Evolutionary conservation across 768 basidiomycete genomes (phyloP).

Genomic region (Lactarius tabidus): DNA sequence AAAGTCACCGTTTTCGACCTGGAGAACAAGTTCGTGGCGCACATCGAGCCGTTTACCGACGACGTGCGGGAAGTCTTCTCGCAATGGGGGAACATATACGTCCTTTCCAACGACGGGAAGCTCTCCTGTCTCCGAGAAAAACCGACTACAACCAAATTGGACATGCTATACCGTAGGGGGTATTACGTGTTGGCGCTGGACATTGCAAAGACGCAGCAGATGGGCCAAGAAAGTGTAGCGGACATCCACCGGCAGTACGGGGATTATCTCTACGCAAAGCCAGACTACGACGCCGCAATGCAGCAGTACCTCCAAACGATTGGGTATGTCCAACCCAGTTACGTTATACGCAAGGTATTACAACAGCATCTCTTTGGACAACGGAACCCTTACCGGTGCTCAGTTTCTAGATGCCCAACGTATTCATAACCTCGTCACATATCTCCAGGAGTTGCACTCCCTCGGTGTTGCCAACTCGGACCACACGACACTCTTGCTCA

Average conservation of each 20-base stretch:
- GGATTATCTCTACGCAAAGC: constrained; percentile 85
- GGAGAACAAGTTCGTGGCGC: constrained; percentile 87
- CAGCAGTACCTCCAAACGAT: constrained; percentile 88
- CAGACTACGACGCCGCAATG: constrained; percentile 93
- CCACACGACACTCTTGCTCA: constrained; percentile 93
- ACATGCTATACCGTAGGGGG: constrained; percentile 76
- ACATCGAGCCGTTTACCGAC: constrained; percentile 72
- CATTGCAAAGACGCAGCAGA: constrained; percentile 72
- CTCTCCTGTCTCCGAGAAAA: constrained; percentile 70
- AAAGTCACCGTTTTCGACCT: constrained; percentile 86
- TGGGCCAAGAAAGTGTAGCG: constrained; percentile 70
- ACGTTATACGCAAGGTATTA: constrained; percentile 90
- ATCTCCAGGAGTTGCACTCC: constrained; percentile 92
- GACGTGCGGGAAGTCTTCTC: constrained; percentile 83
- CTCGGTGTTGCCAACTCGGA: constrained; percentile 90
- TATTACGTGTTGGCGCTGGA: constrained; percentile 78
- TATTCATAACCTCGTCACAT: constrained; percentile 92
- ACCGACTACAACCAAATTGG: constrained; percentile 78
- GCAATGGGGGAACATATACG: constrained; percentile 75
- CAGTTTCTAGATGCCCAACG: constrained; percentile 96
- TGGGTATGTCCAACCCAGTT: constrained; percentile 85
- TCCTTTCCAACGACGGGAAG: constrained; percentile 76
- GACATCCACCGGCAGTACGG: constrained; percentile 91
- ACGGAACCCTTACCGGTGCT: constrained; percentile 12
- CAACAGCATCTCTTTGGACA: not conserved